Evolutionary conservation across 2,329 filamentous ascomycete genomes (phyloP), one percentile per base, ranked within the genome.

Genomic region (Catunica adiposa): DNA sequence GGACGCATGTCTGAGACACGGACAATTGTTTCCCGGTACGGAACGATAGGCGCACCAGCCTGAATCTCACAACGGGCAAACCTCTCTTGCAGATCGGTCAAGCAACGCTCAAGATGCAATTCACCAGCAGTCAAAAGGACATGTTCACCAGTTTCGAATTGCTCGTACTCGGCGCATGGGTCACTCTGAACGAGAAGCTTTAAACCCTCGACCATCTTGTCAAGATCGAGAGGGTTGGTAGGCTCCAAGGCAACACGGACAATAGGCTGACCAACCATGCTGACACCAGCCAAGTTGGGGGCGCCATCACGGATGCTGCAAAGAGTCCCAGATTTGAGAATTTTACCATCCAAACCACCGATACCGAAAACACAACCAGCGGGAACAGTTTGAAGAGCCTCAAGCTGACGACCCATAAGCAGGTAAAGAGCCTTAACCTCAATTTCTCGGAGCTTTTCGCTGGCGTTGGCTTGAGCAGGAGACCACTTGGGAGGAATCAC

Each of bases 291-390:
- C 54, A 98, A 72, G 68, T 98, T 98, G 62, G 94, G 82, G 5
- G 86, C 82, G 15, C 92, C 92, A 51, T 88, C 83, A 0, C 94
- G 71, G 60, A 86, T 84, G 61, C 87, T 94, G 71, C 89, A 96
- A 2, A 98, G 73, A 0, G 92, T 98, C 11, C 89, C 92, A 1
- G 89, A 94, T 67, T 98, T 98, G 55, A 98, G 75, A n/a, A 98
- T 84, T 59, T 90, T 84, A 15, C 89, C 90, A 64, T 92, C 89
- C 1, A 98, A 78, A 1, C 92, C 92, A 31, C 84, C 88, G 55
- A 98, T 92, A 23, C 92, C 92, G 64, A 98, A 97, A 3, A 98
- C 85, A 6, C 94, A 89, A 46, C 92, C 92, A 0, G 92, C 90
- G 4, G 90, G 90, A 0, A 97, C 90, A 0, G 84, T 84, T 15